phyloP scores from a whole-genome alignment of 495 filamentous ascomycete species.

The Annulohypoxylon moriforme region DNA sequence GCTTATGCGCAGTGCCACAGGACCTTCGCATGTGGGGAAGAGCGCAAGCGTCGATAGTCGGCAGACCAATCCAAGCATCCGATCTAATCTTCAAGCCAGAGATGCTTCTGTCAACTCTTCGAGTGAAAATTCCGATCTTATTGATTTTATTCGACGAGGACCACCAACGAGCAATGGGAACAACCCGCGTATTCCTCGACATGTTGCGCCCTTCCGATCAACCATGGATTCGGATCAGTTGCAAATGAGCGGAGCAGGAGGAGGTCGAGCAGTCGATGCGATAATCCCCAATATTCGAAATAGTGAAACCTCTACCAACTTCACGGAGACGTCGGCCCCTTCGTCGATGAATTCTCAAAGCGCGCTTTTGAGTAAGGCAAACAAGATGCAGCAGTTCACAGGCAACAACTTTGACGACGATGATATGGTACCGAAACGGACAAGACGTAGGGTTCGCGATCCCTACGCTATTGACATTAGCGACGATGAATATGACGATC shows the following conservation, averaged over 20 bases:
- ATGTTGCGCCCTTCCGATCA: constrained; percentile 83
- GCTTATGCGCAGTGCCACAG: constrained; percentile 40
- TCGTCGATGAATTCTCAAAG: constrained; percentile 67
- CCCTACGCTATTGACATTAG: constrained; percentile 92
- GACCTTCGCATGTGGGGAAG: constrained; percentile 42
- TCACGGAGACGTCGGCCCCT: constrained; percentile 51
- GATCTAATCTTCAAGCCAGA: constrained; percentile 74
- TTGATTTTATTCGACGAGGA: constrained; percentile 92
- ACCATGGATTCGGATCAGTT: constrained; percentile 88
- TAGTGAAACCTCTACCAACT: constrained; percentile 58
- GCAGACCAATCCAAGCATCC: constrained; percentile 47
- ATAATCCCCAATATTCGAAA: constrained; percentile 55
- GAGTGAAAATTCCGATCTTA: constrained; percentile 82
- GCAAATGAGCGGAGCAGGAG: constrained; percentile 59
- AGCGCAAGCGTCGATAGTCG: constrained; percentile 46
- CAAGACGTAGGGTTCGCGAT: constrained; percentile 81
- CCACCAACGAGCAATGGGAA: constrained; percentile 63
- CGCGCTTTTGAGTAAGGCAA: constrained; percentile 56
- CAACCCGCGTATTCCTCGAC: constrained; percentile 78
- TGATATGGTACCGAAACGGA: constrained; percentile 70
- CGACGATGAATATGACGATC: constrained; percentile 78
- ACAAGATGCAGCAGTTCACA: constrained; percentile 34
- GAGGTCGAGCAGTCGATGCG: constrained; percentile 63
- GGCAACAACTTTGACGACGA: constrained; percentile 54
- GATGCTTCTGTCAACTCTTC: constrained; percentile 69